Conservation (phyloP, 495 filamentous ascomycete species). For the Bacidia rubella region DNA sequence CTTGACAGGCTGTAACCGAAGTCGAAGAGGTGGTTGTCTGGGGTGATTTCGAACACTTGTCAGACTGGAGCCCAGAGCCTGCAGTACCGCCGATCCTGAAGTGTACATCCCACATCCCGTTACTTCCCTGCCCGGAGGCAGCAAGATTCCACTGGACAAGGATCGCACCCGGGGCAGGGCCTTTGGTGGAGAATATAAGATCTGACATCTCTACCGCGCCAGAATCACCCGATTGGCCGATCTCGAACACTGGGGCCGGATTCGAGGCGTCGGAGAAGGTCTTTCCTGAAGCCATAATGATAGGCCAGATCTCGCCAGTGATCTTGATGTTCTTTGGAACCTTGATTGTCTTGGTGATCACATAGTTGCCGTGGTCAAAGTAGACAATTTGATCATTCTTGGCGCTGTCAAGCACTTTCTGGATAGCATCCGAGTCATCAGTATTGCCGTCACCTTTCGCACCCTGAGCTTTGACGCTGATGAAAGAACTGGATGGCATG, state of each 20-base stretch:
- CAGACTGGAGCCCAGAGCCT: constrained; percentile 66
- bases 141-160: constrained; percentile 85
- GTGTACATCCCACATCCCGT: constrained; percentile 86
- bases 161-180: constrained; percentile 69
- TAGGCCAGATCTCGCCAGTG: constrained; percentile 80
- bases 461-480: constrained; percentile 63
- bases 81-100: constrained; percentile 70
- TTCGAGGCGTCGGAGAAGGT: constrained; percentile 51
- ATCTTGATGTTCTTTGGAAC: constrained; percentile 68
- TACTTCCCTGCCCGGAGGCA: constrained; percentile 51
- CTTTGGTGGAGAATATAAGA: constrained; percentile 67
- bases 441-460: constrained; percentile 63
- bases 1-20: constrained; percentile 44
- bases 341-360: constrained; percentile 71
- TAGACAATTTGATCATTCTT: constrained; percentile 56
- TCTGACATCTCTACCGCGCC: constrained; percentile 77
- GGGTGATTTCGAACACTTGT: constrained; percentile 62
- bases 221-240: constrained; percentile 64
- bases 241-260: constrained; percentile 58
- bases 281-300: constrained; percentile 69
- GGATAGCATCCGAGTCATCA: constrained; percentile 51
- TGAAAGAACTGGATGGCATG: constrained; percentile 41
- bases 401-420: constrained; percentile 53
- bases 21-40: constrained; percentile 32
- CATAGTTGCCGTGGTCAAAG: constrained; percentile 84